Evolutionary conservation across 202 grass and related monocot species (phyloP).

Genomic region (Tripidium arundinaceum): DNA sequence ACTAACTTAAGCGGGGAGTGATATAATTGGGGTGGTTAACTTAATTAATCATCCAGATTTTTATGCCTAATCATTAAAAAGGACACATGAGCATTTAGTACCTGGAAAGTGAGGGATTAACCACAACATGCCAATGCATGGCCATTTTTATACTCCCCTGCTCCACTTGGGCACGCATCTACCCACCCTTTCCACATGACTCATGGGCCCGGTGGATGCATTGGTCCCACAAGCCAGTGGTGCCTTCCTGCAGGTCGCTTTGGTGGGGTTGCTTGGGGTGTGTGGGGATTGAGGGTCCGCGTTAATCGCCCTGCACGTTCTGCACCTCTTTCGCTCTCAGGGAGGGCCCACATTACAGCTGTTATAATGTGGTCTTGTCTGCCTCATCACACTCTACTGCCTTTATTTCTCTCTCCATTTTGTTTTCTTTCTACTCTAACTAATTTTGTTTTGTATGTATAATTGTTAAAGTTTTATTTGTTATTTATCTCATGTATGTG

Average conservation of each 20-base stretch:
- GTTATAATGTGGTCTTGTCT: conserved; percentile 95
- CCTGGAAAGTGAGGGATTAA: conserved; percentile 78
- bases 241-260: neutral
- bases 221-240: neutral
- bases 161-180: neutral
- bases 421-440: conserved; percentile 16
- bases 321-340: conserved; percentile 57
- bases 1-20: conserved; percentile 28
- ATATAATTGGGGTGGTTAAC: conserved; percentile 35
- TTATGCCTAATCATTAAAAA: conserved; percentile 48
- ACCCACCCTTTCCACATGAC: neutral
- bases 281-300: neutral
- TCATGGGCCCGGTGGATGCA: neutral
- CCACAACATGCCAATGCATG: conserved; percentile 72
- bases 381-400: conserved; percentile 36
- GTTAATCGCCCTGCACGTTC: conserved; percentile 97
- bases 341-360: conserved; percentile 71
- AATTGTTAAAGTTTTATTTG: neutral
- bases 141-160: conserved; percentile 43
- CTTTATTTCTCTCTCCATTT: conserved; percentile 20
- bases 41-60: conserved; percentile 48
- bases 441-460: conserved; percentile 14
- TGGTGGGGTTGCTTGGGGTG: neutral
- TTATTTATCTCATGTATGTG: no score
- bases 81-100: conserved; percentile 58